Evolutionary conservation across 768 basidiomycete species (phyloP).

Genomic region (Psilocybe azurescens): DNA sequence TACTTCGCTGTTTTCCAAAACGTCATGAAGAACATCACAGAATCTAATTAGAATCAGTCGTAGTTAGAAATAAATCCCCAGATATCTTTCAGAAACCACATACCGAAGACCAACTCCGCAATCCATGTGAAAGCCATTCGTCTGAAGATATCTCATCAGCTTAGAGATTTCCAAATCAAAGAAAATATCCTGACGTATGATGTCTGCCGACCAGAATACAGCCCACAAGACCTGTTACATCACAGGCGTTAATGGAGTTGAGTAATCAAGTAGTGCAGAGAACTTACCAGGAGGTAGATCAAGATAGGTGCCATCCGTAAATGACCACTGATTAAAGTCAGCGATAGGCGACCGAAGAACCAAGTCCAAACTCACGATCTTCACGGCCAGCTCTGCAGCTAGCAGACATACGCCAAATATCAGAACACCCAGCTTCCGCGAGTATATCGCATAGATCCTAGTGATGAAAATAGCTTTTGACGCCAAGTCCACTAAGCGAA

Average conservation of each 20-base stretch:
- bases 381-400: slow-evolving; percentile 31
- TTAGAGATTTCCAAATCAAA: not conserved
- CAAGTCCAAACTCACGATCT: slow-evolving; percentile 33
- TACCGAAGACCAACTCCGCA: slow-evolving; percentile 41
- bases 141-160: slow-evolving; percentile 19
- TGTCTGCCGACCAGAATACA: slow-evolving; percentile 40
- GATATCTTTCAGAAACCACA: not conserved
- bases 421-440: slow-evolving; percentile 23
- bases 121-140: slow-evolving; percentile 42
- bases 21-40: slow-evolving; percentile 35
- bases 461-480: slow-evolving; percentile 35
- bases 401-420: slow-evolving; percentile 27
- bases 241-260: not conserved
- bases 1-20: slow-evolving; percentile 30
- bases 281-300: slow-evolving; percentile 33
- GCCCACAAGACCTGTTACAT: slow-evolving; percentile 33
- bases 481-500: not conserved
- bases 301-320: slow-evolving; percentile 38
- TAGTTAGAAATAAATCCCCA: not conserved
- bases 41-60: slow-evolving; percentile 26
- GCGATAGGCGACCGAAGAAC: not conserved
- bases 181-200: slow-evolving; percentile 26
- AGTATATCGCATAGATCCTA: slow-evolving; percentile 37
- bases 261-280: not conserved
- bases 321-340: slow-evolving; percentile 35